These are phyloP conservation scores for Lasiosphaeria hispida DNA, from an alignment of 495 filamentous ascomycete species.

Conservation along the genomic window DNA sequence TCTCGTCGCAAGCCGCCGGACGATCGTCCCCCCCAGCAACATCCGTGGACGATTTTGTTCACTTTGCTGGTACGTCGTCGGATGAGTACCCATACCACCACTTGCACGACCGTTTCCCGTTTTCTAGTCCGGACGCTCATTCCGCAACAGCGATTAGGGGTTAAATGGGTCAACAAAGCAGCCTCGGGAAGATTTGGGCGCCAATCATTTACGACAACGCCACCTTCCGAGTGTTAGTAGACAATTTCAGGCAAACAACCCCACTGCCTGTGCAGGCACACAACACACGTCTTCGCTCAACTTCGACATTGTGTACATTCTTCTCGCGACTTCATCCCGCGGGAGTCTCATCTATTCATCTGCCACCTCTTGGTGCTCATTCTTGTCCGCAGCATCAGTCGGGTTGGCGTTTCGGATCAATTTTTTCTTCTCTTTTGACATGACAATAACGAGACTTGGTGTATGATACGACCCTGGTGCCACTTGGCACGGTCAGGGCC, in stretches of 20 bases:
- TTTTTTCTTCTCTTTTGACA: constrained; percentile 8
- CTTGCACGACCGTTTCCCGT: constrained; percentile 39
- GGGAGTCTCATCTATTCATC: constrained; percentile 6
- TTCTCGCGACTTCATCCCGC: background rate
- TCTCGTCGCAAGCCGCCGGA: constrained; percentile 15
- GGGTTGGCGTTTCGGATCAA: constrained; percentile 16
- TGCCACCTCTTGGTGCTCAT: constrained; percentile 3
- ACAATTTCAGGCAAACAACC: background rate
- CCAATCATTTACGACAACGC: background rate
- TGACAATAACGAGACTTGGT: constrained; percentile 11
- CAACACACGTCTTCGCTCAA: background rate
- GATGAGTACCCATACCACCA: constrained; percentile 38
- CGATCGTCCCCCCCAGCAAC: constrained; percentile 27
- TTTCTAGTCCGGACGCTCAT: constrained; percentile 38
- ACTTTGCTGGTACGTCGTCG: constrained; percentile 41
- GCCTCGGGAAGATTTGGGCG: background rate
- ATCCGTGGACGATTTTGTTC: constrained; percentile 25
- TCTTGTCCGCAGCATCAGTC: constrained; percentile 10
- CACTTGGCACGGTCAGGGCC: background rate
- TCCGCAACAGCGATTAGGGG: constrained; percentile 39
- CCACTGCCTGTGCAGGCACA: background rate
- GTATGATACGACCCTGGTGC: constrained; percentile 11
- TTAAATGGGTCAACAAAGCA: constrained; percentile 1
- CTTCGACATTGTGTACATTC: constrained; percentile 8
- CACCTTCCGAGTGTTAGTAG: background rate